A percentile compares a stretch with the other conserved stretches of the same genome.
phyloP scores from a whole-genome alignment of 78 protist species.

The Dictyostelium citrinum region DNA sequence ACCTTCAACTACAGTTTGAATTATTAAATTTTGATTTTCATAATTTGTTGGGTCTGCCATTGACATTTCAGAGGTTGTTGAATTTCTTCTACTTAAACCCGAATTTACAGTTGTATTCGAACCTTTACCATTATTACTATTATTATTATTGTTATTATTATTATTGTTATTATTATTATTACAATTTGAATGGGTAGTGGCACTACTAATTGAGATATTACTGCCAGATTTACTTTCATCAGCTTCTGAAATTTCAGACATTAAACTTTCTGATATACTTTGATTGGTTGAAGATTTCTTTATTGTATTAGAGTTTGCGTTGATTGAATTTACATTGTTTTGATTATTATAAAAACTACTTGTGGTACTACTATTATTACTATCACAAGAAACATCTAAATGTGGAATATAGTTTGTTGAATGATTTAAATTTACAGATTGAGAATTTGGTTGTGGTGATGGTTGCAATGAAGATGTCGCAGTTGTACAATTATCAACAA shows the following conservation, averaged over 20 bases:
- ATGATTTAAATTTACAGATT: not conserved
- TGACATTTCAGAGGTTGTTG: not conserved
- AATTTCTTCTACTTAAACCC: not conserved
- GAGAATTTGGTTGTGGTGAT: not conserved
- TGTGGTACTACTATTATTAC: not conserved
- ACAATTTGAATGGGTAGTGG: not conserved
- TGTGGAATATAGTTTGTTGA: slow-evolving; percentile 2
- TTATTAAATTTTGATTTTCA: slow-evolving; percentile 29
- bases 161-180: not conserved
- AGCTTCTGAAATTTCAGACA: not conserved
- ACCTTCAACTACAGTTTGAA: slow-evolving; percentile 62
- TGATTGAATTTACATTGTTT: not conserved
- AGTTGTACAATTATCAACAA: not conserved
- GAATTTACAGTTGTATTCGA: not conserved
- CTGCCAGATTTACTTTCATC: not conserved
- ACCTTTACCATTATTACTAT: not conserved
- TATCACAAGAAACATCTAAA: not conserved
- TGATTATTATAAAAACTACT: not conserved
- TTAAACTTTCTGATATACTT: not conserved
- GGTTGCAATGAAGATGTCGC: not conserved
- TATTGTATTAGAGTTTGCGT: not conserved
- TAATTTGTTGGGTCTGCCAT: not conserved
- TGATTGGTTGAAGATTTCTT: slow-evolving; percentile 5
- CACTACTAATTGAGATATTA: not conserved
- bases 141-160: not conserved